phyloP scores from a whole-genome alignment of 768 basidiomycete genomes.

The Clitopilus passeckerianus region DNA sequence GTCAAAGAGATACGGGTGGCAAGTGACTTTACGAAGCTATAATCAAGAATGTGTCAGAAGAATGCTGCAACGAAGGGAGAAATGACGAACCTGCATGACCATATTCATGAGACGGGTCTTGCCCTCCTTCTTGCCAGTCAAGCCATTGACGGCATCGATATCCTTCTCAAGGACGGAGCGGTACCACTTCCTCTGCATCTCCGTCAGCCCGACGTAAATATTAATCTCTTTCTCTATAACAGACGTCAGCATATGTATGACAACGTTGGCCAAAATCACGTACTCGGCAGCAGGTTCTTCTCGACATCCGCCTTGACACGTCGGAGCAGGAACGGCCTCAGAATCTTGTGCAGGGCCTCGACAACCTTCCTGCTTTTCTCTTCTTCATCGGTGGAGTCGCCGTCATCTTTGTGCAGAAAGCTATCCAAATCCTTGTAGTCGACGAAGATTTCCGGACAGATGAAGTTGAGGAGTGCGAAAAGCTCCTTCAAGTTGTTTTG shows the following conservation, averaged over 20 bases:
- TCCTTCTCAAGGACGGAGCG: constrained; percentile 94
- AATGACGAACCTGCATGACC: constrained; percentile 87
- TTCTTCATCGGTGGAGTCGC: constrained; percentile 61
- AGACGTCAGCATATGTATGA: background rate
- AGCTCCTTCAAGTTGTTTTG: constrained; percentile 98
- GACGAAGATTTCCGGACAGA: constrained; percentile 94
- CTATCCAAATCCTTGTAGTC: constrained; percentile 88
- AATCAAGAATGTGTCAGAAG: background rate
- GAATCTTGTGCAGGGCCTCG: constrained; percentile 94
- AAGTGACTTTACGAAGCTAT: constrained; percentile 81
- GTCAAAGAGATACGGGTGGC: constrained; percentile 90
- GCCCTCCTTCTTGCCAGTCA: constrained; percentile 97
- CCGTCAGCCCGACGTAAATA: constrained; percentile 93
- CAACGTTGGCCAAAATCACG: constrained; percentile 13
- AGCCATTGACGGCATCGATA: constrained; percentile 97
- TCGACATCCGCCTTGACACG: constrained; percentile 97
- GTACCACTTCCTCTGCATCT: constrained; percentile 99
- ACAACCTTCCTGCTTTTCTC: constrained; percentile 91
- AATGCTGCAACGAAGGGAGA: background rate
- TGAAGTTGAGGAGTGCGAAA: constrained; percentile 90
- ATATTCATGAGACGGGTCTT: constrained; percentile 98
- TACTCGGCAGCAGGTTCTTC: constrained; percentile 90
- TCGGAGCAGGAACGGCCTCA: constrained; percentile 89
- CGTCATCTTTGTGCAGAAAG: constrained; percentile 89
- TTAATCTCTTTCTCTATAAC: constrained; percentile 92